phyloP scores from a whole-genome alignment of 768 basidiomycete genomes.

The Panus rudis region DNA sequence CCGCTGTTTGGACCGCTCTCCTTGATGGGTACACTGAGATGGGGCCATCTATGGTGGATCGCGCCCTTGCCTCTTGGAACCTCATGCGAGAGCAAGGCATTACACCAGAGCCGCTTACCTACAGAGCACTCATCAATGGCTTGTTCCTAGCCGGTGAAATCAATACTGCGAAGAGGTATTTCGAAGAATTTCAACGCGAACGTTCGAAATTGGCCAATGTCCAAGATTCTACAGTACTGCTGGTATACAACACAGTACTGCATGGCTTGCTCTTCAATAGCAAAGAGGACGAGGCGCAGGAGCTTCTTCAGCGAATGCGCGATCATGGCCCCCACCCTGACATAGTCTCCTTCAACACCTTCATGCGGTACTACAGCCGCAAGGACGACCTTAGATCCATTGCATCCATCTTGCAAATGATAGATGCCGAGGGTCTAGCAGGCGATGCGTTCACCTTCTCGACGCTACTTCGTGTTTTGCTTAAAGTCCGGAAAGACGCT shows the following conservation, averaged over 20 bases:
- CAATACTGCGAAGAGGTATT: constrained; percentile 43
- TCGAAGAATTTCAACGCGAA: constrained; percentile 41
- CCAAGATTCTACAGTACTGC: constrained; percentile 17
- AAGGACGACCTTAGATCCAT: constrained; percentile 58
- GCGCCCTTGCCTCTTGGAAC: constrained; percentile 56
- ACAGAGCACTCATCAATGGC: constrained; percentile 62
- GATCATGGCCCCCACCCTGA: constrained; percentile 55
- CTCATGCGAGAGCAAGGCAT: constrained; percentile 52
- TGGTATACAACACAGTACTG: constrained; percentile 71
- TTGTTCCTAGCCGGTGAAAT: constrained; percentile 46
- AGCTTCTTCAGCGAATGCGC: constrained; percentile 33
- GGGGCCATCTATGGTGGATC: constrained; percentile 24
- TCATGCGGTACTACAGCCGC: constrained; percentile 62
- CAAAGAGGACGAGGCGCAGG: constrained; percentile 27
- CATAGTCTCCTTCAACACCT: constrained; percentile 72
- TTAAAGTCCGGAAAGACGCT: constrained; percentile 62
- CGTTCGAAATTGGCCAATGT: constrained; percentile 18
- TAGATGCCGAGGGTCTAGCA: constrained; percentile 44
- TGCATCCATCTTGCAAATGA: constrained; percentile 47
- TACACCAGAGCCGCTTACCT: constrained; percentile 54
- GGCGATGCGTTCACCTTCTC: constrained; percentile 88
- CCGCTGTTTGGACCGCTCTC: constrained; percentile 64
- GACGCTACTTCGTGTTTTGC: constrained; percentile 71
- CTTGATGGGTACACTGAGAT: constrained; percentile 55
- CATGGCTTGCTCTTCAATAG: constrained; percentile 49